phyloP scores from a whole-genome alignment of 495 filamentous ascomycete genomes.

The Xylaria cubensis region DNA sequence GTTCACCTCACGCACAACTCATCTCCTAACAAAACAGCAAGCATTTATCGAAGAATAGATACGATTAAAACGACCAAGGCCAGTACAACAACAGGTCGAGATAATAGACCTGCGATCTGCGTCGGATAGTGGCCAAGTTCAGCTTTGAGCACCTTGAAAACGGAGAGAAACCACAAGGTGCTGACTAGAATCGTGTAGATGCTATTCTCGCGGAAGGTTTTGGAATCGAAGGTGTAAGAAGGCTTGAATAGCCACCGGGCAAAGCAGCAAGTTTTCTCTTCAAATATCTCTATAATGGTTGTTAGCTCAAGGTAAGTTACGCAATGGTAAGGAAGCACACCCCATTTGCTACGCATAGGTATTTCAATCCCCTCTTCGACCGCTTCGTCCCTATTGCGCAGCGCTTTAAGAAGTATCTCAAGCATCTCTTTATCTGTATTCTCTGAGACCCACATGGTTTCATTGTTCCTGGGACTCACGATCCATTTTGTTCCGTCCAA shows the following conservation, averaged over 20 bases:
- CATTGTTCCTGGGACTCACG: neutral
- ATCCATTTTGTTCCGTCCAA: neutral
- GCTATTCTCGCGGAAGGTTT: neutral
- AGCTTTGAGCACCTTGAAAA: slow-evolving; percentile 1
- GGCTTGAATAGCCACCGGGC: neutral
- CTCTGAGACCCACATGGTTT: neutral
- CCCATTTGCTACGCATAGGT: neutral
- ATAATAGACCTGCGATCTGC: neutral
- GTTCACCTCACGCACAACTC: neutral
- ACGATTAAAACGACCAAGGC: neutral
- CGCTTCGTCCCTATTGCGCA: slow-evolving; percentile 1
- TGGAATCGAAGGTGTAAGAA: neutral
- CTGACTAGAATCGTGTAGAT: slow-evolving; percentile 5
- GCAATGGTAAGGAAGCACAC: neutral
- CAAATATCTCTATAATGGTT: neutral
- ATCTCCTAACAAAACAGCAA: neutral
- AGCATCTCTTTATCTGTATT: slow-evolving; percentile 19
- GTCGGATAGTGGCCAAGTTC: slow-evolving; percentile 1
- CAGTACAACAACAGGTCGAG: slow-evolving; percentile 1
- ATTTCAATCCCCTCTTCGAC: neutral
- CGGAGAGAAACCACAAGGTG: neutral
- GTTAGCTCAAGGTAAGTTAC: neutral
- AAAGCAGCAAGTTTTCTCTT: neutral
- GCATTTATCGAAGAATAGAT: neutral
- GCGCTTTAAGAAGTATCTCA: slow-evolving; percentile 11